These are phyloP conservation scores for Talaromyces sp. DNA, from an alignment of 2,329 filamentous ascomycete species.

Conservation along the genomic window DNA sequence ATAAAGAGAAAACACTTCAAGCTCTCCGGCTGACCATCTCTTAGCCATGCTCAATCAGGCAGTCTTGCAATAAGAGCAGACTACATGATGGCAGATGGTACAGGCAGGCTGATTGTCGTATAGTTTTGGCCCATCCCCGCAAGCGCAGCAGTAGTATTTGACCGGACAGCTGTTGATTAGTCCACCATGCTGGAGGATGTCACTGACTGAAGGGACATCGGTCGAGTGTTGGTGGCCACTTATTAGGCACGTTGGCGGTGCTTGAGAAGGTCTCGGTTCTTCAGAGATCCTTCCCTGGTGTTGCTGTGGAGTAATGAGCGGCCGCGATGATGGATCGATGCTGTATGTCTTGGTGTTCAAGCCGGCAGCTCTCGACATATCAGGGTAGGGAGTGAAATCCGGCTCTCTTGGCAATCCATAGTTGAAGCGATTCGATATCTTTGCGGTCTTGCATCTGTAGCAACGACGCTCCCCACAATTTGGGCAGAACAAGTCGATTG, in stretches of 20 bases:
- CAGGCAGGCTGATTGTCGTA: slow-evolving; percentile 34
- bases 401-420: not conserved
- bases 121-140: slow-evolving; percentile 39
- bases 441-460: slow-evolving; percentile 16
- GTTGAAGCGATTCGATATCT: slow-evolving; percentile 1
- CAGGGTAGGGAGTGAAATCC: not conserved
- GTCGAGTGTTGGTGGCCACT: not conserved
- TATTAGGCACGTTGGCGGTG: not conserved
- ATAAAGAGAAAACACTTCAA: not conserved
- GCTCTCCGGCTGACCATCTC: not conserved
- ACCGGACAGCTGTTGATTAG: slow-evolving; percentile 17
- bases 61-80: slow-evolving; percentile 28
- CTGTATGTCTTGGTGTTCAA: not conserved
- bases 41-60: not conserved
- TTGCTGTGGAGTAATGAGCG: not conserved
- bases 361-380: not conserved
- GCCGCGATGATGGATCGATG: not conserved
- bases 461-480: slow-evolving; percentile 27
- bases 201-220: not conserved
- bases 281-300: not conserved
- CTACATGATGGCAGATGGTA: slow-evolving; percentile 31
- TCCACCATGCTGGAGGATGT: slow-evolving; percentile 10
- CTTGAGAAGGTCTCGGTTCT: not conserved
- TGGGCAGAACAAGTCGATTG: slow-evolving; percentile 27
- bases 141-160: slow-evolving; percentile 38